Percentiles rank a stretch among this genome's conserved stretches.
Conservation (phyloP, 345 rosid genomes). For the sweet orange (Citrus sinensis) region DNA sequence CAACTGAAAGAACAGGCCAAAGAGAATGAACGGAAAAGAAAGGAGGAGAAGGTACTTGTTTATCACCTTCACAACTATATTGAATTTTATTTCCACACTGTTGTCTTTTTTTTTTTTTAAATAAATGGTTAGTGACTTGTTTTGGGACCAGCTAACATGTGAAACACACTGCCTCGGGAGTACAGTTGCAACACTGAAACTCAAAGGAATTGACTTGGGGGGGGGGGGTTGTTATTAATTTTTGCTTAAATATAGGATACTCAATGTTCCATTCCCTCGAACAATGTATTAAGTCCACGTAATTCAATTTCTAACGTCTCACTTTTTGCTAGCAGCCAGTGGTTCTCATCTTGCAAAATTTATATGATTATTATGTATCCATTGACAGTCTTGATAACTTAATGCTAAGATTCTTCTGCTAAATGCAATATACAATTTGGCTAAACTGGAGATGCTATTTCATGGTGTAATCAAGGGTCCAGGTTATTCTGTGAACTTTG, state of each 20-base stretch:
- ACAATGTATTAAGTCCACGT: too few species aligned
- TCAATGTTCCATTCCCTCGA: not conserved
- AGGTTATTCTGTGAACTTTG: not conserved
- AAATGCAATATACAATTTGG: not conserved
- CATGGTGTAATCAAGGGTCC: not conserved
- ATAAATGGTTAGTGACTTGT: not conserved
- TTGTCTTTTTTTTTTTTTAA: not conserved
- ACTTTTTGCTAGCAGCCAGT: not conserved
- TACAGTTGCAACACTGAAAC: not conserved
- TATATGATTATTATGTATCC: not conserved
- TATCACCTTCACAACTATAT: not conserved
- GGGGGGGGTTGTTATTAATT: not conserved
- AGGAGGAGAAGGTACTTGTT: constrained; percentile 78
- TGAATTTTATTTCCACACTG: not conserved
- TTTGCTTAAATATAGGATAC: not conserved
- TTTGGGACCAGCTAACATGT: not conserved
- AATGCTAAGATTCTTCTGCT: not conserved
- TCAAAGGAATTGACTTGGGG: not conserved
- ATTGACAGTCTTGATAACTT: not conserved
- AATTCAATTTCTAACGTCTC: not conserved
- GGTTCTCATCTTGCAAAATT: not conserved
- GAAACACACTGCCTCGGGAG: not conserved
- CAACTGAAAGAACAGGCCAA: constrained; percentile 81
- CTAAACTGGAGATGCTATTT: not conserved
- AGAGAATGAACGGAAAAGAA: constrained; percentile 93